Evolutionary conservation across 2,329 filamentous ascomycete species (phyloP).

Genomic region (Alternaria hordeiaustralica): DNA sequence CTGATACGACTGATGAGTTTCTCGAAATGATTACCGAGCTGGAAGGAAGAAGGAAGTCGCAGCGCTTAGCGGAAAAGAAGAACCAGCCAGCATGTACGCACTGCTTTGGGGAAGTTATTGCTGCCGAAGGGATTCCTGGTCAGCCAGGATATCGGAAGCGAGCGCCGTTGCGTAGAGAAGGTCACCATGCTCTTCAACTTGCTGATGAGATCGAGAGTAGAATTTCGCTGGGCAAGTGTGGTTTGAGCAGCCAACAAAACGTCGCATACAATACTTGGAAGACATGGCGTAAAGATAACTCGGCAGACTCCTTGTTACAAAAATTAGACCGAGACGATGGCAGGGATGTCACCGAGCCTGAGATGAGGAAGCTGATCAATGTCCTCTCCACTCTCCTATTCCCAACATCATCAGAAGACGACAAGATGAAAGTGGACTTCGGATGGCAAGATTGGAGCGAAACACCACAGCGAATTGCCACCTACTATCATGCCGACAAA

Average conservation of each 20-base stretch:
- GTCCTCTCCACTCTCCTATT: background rate
- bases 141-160: background rate
- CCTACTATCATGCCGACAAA: no score
- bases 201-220: background rate
- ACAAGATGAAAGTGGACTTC: background rate
- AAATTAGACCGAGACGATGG: background rate
- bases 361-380: background rate
- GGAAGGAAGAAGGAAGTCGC: fast-evolving
- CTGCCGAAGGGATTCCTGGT: fast-evolving
- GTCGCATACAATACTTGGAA: no score
- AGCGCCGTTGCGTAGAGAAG: background rate
- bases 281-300: no score
- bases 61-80: background rate
- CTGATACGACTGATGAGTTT: background rate
- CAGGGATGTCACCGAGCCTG: background rate
- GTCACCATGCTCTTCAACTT: background rate
- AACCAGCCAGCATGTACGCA: background rate
- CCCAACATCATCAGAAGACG: background rate
- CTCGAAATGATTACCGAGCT: background rate
- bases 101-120: background rate
- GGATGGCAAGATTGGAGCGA: background rate
- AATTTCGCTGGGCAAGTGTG: no score
- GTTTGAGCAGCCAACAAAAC: no score
- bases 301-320: background rate
- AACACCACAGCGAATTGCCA: no score